Conservation (phyloP, 2,329 filamentous ascomycete species). For the Xylariaceae sp. region DNA sequence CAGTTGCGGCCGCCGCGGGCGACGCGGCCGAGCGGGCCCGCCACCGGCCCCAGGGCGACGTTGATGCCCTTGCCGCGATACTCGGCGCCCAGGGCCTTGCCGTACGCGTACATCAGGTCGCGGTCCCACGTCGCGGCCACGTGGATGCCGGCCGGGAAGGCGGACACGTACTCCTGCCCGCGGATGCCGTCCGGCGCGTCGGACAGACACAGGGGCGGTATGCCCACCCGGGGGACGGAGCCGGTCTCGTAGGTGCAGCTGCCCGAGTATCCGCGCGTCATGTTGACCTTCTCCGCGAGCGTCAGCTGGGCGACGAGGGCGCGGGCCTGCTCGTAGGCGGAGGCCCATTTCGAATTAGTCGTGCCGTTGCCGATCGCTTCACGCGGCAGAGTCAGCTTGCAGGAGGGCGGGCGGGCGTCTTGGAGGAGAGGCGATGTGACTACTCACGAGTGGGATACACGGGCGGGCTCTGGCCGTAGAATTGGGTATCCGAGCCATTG, state of each 20-base stretch:
- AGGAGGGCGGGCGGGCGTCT: no score
- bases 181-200: constrained; percentile 76
- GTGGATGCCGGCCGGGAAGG: constrained; percentile 78
- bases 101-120: constrained; percentile 69
- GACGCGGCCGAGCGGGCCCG: constrained; percentile 72
- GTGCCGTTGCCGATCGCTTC: constrained; percentile 4
- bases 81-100: constrained; percentile 64
- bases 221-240: constrained; percentile 55
- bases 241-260: constrained; percentile 38
- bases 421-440: neutral
- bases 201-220: constrained; percentile 72
- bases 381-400: neutral
- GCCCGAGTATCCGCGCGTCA: constrained; percentile 3
- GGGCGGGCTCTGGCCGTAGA: constrained; percentile 5
- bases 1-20: constrained; percentile 84
- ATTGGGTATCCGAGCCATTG: constrained; percentile 5
- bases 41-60: constrained; percentile 67
- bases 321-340: constrained; percentile 2
- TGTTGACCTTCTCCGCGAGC: constrained; percentile 5
- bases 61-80: constrained; percentile 59
- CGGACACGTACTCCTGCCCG: constrained; percentile 71
- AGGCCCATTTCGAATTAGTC: constrained; percentile 1
- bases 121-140: constrained; percentile 83
- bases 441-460: constrained; percentile 4
- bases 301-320: constrained; percentile 3